phyloP scores from a whole-genome alignment of 1,139 yeast genomes.

The Pneumocystis canis region DNA sequence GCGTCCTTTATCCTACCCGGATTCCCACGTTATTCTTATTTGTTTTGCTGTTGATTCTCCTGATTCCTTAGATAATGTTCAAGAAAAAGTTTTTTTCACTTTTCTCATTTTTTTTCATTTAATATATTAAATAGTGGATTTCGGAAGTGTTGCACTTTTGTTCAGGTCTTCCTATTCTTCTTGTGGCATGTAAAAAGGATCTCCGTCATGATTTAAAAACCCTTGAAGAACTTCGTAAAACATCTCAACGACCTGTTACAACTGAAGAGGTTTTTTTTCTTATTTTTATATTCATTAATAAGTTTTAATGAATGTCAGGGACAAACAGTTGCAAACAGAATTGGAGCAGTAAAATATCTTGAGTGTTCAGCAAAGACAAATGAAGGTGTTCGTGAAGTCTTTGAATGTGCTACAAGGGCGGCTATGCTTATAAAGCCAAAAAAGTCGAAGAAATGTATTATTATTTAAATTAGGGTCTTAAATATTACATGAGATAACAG shows the following conservation, averaged over 20 bases:
- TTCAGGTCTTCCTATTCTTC: slow-evolving; percentile 62
- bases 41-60: slow-evolving; percentile 55
- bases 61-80: slow-evolving; percentile 51
- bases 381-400: slow-evolving; percentile 20
- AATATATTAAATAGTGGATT: slow-evolving; percentile 35
- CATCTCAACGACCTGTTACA: slow-evolving; percentile 59
- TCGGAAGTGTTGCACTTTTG: slow-evolving; percentile 68
- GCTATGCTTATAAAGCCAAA: slow-evolving; percentile 29
- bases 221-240: slow-evolving; percentile 55
- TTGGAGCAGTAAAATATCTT: slow-evolving; percentile 72
- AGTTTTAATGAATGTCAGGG: slow-evolving; percentile 28
- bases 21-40: slow-evolving; percentile 52
- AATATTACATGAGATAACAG: background rate
- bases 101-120: background rate
- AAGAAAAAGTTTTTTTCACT: slow-evolving; percentile 21
- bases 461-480: background rate
- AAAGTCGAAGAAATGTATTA: background rate
- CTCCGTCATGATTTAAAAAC: slow-evolving; percentile 70
- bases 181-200: slow-evolving; percentile 87
- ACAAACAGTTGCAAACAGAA: slow-evolving; percentile 67
- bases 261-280: slow-evolving; percentile 18
- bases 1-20: slow-evolving; percentile 52
- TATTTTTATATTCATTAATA: slow-evolving; percentile 29
- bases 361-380: slow-evolving; percentile 93
- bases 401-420: slow-evolving; percentile 21